A percentile compares a stretch with the other conserved stretches of the same genome.
These are phyloP conservation scores for Chaetomium olivaceum DNA, from an alignment of 2,329 filamentous ascomycete species.

Conservation along the genomic window DNA sequence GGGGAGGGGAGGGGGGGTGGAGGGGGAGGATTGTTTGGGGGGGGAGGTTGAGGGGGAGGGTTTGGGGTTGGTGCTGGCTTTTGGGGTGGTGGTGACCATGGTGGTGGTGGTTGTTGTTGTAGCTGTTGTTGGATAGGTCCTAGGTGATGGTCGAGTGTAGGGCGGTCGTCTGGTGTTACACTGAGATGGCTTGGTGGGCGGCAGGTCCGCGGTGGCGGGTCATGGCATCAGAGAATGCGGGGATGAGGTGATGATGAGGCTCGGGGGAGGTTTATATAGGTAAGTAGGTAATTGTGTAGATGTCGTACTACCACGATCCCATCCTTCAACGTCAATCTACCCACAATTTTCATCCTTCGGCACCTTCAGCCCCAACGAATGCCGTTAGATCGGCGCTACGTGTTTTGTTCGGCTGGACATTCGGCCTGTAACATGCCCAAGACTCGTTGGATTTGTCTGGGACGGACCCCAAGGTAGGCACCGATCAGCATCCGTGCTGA, in stretches of 20 bases:
- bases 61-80: background rate
- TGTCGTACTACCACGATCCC: background rate
- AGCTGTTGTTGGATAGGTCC: too few relatives aligned
- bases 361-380: background rate
- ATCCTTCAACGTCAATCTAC: background rate
- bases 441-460: too few relatives aligned
- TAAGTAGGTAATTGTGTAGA: background rate
- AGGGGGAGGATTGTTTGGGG: background rate
- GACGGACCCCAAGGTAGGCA: background rate
- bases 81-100: background rate
- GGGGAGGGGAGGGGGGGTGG: background rate
- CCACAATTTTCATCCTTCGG: background rate
- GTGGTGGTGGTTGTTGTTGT: too few relatives aligned
- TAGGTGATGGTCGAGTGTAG: background rate
- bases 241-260: conserved; percentile 17
- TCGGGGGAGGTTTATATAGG: conserved; percentile 1
- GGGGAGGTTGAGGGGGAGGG: background rate
- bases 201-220: conserved; percentile 3
- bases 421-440: background rate
- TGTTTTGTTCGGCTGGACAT: background rate
- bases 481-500: background rate
- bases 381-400: background rate
- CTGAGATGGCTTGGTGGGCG: background rate
- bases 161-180: background rate
- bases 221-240: conserved; percentile 6